These are phyloP conservation scores for Chytridium lagenaria DNA, from an alignment of 371 early-diverging fungal genomes.

Conservation along the genomic window DNA sequence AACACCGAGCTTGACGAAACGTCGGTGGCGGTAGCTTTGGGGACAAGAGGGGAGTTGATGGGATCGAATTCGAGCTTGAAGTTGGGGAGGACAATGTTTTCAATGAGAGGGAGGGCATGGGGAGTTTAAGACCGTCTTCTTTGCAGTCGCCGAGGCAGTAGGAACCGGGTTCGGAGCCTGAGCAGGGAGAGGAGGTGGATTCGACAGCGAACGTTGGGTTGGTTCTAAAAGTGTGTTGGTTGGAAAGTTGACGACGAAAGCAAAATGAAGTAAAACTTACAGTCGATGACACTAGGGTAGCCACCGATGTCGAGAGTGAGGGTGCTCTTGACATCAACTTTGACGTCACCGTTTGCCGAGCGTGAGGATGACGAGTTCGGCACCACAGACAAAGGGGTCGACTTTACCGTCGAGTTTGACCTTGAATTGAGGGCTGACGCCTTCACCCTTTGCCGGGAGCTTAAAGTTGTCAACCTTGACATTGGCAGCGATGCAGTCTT, in stretches of 20 bases:
- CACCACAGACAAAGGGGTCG: not conserved
- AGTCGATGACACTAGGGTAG: not conserved
- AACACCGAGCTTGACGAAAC: not conserved
- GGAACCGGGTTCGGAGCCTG: not conserved
- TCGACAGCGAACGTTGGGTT: not conserved
- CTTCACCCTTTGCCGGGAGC: not conserved
- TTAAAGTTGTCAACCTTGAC: not conserved
- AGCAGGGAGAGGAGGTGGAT: not conserved
- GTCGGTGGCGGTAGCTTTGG: constrained; percentile 3
- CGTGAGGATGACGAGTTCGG: not conserved
- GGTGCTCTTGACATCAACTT: constrained; percentile 8
- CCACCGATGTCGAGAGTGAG: constrained; percentile 9
- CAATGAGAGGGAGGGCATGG: constrained; percentile 8
- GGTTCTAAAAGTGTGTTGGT: not conserved
- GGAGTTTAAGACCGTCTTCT: not conserved
- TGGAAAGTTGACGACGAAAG: not conserved
- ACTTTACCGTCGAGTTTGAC: not conserved
- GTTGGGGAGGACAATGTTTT: constrained; percentile 9
- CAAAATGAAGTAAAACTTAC: not conserved
- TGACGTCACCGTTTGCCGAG: not conserved
- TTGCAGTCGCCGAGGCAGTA: not conserved
- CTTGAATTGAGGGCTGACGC: not conserved
- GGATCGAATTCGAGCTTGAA: constrained; percentile 25
- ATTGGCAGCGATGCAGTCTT: not conserved
- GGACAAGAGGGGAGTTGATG: constrained; percentile 2